Evolutionary conservation across 108 stramenopile genomes (phyloP).

Genomic region (Cylindrotheca fusiformis): DNA sequence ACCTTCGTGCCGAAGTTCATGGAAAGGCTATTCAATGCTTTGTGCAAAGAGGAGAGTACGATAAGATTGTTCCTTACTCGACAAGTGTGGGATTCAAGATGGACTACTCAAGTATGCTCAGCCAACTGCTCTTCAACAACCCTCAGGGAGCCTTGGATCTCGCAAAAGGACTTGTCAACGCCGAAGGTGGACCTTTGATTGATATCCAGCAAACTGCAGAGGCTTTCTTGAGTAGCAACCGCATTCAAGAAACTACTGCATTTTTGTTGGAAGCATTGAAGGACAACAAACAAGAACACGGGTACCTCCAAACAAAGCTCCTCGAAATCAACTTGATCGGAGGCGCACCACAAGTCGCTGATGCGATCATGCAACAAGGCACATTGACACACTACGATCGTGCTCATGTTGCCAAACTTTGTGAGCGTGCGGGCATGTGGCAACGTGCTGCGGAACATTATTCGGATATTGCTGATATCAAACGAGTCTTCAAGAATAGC

Average conservation of each 20-base stretch:
- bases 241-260: slow-evolving; percentile 97
- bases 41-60: slow-evolving; percentile 97
- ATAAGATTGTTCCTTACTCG: slow-evolving; percentile 98
- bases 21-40: slow-evolving; percentile 99
- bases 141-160: slow-evolving; percentile 98
- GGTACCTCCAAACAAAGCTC: slow-evolving; percentile 98
- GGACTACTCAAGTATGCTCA: slow-evolving; percentile 96
- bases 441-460: slow-evolving; percentile 99
- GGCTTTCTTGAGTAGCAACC: slow-evolving; percentile 94
- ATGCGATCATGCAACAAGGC: slow-evolving; percentile 99
- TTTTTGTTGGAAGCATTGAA: slow-evolving; percentile 98
- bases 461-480: slow-evolving; percentile 98
- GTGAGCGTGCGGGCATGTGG: slow-evolving; percentile 97
- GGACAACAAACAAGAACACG: slow-evolving; percentile 98
- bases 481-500: slow-evolving; percentile 95
- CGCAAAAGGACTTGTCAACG: slow-evolving; percentile 93
- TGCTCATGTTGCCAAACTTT: slow-evolving; percentile 95
- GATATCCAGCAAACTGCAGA: slow-evolving; percentile 97
- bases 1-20: slow-evolving; percentile 93
- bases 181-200: slow-evolving; percentile 90
- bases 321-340: slow-evolving; percentile 99
- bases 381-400: slow-evolving; percentile 98
- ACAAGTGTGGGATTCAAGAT: slow-evolving; percentile 93
- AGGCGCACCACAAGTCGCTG: slow-evolving; percentile 98
- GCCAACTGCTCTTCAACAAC: slow-evolving; percentile 96